Conservation (phyloP, 73 alveolate species). For the Paramecium biaurelia region DNA sequence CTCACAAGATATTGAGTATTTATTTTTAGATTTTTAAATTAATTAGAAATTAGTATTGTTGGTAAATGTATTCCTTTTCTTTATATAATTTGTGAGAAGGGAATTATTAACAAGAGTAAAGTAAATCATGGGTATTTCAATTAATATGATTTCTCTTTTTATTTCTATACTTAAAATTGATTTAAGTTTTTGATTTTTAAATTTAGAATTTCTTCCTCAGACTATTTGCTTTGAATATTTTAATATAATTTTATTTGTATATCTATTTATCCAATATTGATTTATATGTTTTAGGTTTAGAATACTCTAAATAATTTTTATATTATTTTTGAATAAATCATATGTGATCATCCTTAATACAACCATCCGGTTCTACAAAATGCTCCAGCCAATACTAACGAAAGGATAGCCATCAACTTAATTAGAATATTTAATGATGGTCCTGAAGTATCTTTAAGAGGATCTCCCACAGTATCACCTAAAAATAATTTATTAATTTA, state of each 20-base stretch:
- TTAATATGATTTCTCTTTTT: too few relatives aligned
- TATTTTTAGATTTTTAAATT: too few relatives aligned
- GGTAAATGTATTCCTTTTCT: too few relatives aligned
- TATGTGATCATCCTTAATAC: not conserved
- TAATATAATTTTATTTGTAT: not conserved
- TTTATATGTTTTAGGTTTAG: too few relatives aligned
- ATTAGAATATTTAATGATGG: conserved; percentile 90
- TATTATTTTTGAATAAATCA: not conserved
- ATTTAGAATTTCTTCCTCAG: not conserved
- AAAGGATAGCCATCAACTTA: conserved; percentile 85
- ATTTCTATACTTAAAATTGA: too few relatives aligned
- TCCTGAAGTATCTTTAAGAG: conserved; percentile 93
- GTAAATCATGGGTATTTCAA: too few relatives aligned
- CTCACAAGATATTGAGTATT: too few relatives aligned
- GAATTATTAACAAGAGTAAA: too few relatives aligned
- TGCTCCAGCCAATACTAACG: conserved; percentile 74
- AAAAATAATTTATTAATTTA: not conserved
- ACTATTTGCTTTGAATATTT: not conserved
- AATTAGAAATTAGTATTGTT: too few relatives aligned
- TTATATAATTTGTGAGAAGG: too few relatives aligned
- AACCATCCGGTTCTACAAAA: conserved; percentile 56
- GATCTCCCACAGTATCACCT: conserved; percentile 97
- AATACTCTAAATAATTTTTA: not conserved
- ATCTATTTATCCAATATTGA: too few relatives aligned
- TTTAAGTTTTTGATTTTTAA: too few relatives aligned